Conservation (phyloP, 768 basidiomycete genomes). For the Mycena albidolilacea region DNA sequence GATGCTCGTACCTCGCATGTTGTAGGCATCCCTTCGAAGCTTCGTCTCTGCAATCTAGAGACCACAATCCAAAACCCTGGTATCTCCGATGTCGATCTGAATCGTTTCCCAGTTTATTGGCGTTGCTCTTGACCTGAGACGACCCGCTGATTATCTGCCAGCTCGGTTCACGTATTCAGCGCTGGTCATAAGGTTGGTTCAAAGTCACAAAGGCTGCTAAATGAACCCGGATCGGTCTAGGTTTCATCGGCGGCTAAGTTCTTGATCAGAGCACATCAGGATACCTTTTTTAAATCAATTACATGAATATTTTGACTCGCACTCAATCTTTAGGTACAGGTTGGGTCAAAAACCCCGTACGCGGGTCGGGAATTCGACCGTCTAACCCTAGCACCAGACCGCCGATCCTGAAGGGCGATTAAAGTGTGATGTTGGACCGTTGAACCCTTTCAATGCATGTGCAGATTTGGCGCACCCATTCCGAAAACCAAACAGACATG, state of each 20-base stretch:
- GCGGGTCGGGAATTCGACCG: too few relatives aligned
- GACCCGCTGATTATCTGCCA: constrained; percentile 2
- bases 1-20: too few relatives aligned
- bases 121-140: neutral
- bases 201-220: neutral
- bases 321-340: too few relatives aligned
- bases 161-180: neutral
- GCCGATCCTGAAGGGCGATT: too few relatives aligned
- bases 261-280: too few relatives aligned
- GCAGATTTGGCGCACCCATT: too few relatives aligned
- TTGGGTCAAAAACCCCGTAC: too few relatives aligned
- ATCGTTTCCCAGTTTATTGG: neutral
- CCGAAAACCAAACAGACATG: too few relatives aligned
- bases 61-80: neutral
- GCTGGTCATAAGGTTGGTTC: constrained; percentile 15
- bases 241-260: neutral
- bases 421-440: too few relatives aligned
- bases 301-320: too few relatives aligned
- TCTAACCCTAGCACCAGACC: too few relatives aligned
- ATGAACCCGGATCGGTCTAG: neutral
- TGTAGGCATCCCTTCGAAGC: neutral
- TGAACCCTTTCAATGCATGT: too few relatives aligned
- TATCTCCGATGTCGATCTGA: neutral
- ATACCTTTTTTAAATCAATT: neutral
- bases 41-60: neutral